Evolutionary conservation across 2,329 filamentous ascomycete genomes (phyloP).

Genomic region (Claviceps sp.): DNA sequence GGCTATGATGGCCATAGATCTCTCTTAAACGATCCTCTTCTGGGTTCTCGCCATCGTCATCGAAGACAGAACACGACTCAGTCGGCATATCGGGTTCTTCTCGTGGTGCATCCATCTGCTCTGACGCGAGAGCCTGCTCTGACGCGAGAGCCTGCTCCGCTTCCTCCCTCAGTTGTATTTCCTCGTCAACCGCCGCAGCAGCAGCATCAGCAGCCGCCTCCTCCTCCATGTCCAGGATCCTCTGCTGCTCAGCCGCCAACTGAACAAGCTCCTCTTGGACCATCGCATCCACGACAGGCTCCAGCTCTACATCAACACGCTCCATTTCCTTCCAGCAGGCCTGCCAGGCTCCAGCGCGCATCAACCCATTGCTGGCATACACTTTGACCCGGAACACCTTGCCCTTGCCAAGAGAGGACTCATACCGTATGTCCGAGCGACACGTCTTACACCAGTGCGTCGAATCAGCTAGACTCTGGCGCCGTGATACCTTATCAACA

Average conservation of each 20-base stretch:
- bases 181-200: conserved; percentile 5
- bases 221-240: conserved; percentile 19
- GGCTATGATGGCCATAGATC: conserved; percentile 32
- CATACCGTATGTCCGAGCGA: conserved; percentile 39
- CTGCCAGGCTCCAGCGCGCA: conserved; percentile 82
- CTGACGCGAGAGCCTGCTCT: neutral
- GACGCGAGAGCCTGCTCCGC: conserved; percentile 12
- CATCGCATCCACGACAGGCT: conserved; percentile 52
- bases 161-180: conserved; percentile 14
- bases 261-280: conserved; percentile 47
- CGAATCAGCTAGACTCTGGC: conserved; percentile 15
- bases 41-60: conserved; percentile 23
- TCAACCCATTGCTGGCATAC: conserved; percentile 87
- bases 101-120: conserved; percentile 7
- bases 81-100: conserved; percentile 6
- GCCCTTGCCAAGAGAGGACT: conserved; percentile 35
- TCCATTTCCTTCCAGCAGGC: conserved; percentile 98
- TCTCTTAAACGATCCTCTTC: conserved; percentile 41
- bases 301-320: conserved; percentile 86
- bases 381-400: conserved; percentile 69
- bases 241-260: conserved; percentile 34
- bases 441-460: conserved; percentile 45
- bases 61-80: conserved; percentile 5
- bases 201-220: conserved; percentile 8
- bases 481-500: conserved; percentile 12